phyloP scores from a whole-genome alignment of 1,139 yeast genomes.

The Lodderomyces oxycetoniae region DNA sequence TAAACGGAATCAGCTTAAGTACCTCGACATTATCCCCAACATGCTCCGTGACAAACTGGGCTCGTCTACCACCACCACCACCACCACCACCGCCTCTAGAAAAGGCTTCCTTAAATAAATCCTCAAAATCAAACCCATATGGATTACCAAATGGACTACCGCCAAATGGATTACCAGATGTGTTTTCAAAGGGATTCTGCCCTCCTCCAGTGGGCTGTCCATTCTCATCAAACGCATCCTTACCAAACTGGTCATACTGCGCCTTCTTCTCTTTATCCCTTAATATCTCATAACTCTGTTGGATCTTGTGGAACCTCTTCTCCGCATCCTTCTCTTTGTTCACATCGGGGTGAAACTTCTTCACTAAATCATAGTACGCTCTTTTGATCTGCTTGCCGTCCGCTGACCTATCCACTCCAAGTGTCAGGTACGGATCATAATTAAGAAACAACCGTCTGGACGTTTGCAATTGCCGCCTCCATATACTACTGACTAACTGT shows the following conservation, averaged over 20 bases:
- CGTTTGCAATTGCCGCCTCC: too few relatives aligned
- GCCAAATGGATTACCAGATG: slow-evolving; percentile 65
- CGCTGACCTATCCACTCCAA: slow-evolving; percentile 74
- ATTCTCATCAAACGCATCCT: slow-evolving; percentile 72
- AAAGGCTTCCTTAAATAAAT: slow-evolving; percentile 77
- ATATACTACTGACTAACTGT: too few relatives aligned
- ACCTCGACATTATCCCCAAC: slow-evolving; percentile 90
- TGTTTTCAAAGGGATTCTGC: slow-evolving; percentile 34
- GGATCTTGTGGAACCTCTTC: slow-evolving; percentile 83
- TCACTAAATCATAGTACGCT: slow-evolving; percentile 90
- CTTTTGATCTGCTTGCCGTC: slow-evolving; percentile 83
- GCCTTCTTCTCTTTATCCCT: slow-evolving; percentile 83
- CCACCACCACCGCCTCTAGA: slow-evolving; percentile 29
- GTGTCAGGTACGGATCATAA: slow-evolving; percentile 75
- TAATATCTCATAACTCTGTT: slow-evolving; percentile 88
- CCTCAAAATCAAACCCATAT: slow-evolving; percentile 74
- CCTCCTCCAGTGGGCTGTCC: slow-evolving; percentile 46
- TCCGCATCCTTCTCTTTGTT: slow-evolving; percentile 90
- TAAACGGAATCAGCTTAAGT: slow-evolving; percentile 66
- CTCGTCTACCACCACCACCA: slow-evolving; percentile 27
- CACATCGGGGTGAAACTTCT: slow-evolving; percentile 93
- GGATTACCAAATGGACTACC: slow-evolving; percentile 32
- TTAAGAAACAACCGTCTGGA: slow-evolving; percentile 26
- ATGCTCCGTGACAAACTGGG: slow-evolving; percentile 60
- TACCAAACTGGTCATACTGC: slow-evolving; percentile 89